phyloP scores from a whole-genome alignment of 192 early-diverging fungal species.

The Mortierella claussenii region DNA sequence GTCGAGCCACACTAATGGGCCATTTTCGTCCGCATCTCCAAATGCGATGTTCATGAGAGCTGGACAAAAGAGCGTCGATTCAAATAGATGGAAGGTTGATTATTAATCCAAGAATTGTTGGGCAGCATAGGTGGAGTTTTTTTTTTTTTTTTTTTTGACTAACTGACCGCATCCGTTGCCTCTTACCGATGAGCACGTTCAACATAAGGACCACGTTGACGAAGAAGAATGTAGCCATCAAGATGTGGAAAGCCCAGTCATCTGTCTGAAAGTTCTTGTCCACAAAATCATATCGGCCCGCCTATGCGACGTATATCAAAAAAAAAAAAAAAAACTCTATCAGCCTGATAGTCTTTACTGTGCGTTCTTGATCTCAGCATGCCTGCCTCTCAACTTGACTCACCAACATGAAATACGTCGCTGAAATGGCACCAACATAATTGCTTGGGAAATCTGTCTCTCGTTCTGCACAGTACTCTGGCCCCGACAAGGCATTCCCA shows the following conservation, averaged over 20 bases:
- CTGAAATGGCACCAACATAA: slow-evolving; percentile 9
- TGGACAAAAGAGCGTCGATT: neutral
- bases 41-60: slow-evolving; percentile 24
- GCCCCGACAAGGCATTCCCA: neutral
- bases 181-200: slow-evolving; percentile 39
- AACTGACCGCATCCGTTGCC: too few relatives aligned
- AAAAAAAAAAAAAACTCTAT: neutral
- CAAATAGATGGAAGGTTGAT: too few relatives aligned
- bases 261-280: neutral
- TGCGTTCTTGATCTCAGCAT: neutral
- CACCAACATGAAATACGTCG: slow-evolving; percentile 30
- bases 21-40: slow-evolving; percentile 7
- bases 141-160: too few relatives aligned
- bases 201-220: slow-evolving; percentile 33
- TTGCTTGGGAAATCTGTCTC: slow-evolving; percentile 14
- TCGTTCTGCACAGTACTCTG: neutral
- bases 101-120: too few relatives aligned
- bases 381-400: neutral
- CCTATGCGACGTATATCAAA: slow-evolving; percentile 2
- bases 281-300: slow-evolving; percentile 9
- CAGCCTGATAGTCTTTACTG: neutral
- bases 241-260: slow-evolving; percentile 28
- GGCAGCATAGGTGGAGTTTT: too few relatives aligned
- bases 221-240: slow-evolving; percentile 31
- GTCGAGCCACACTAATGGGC: slow-evolving; percentile 14